Evolutionary conservation across 2,329 filamentous ascomycete species (phyloP), one percentile per base, ranked within the genome.

Genomic region (Lizonia empirigonia): DNA sequence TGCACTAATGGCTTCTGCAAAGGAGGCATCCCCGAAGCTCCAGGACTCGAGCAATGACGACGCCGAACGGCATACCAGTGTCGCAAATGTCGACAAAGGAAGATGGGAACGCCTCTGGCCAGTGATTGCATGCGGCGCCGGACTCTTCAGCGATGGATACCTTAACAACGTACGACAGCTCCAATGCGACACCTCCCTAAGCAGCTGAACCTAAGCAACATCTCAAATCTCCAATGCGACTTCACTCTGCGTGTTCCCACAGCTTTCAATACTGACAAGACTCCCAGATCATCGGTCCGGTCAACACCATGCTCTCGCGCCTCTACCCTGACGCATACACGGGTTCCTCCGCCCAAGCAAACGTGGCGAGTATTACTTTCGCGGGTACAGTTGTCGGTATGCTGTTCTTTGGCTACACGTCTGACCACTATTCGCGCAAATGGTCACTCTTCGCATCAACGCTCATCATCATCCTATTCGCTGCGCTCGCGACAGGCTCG

Each of bases 101-200:
- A 58, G 53, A 55, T 73, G 69, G 72, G 72, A 74, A 56, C 77
- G 83, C 38, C 76, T 82, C 15, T 86, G 84, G 81, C 90, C 91
- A 12, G 88, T 91, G 1, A 87, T 96, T 62, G 91, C 91, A 34
- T 96, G 91, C 67, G 92, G 92, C 58, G 89, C 91, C 42, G 92
- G 92, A 65, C 80, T 96, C 2, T 96, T 96, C 74, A 91, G 88
- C 19, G 92, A 96, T 72, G 92, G 92, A 13, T 96, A 96, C 72
- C 84, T 96, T 69, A 95, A 96, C 75, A 91, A 90, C 66, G 89
- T 91, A 61, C 76, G 63, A 42, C 39, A 29, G 46, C 33, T 15
- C 50, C 34, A 37, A 49, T 34, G 47, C 53, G 32, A 49, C 33
- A 44, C n/a, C 13, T n/a, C 22, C 58, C 50, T 33, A 37, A 18